Base-by-base conservation (phyloP, 352 stramenopile genomes). In the Globisporangium camurandrum region DNA sequence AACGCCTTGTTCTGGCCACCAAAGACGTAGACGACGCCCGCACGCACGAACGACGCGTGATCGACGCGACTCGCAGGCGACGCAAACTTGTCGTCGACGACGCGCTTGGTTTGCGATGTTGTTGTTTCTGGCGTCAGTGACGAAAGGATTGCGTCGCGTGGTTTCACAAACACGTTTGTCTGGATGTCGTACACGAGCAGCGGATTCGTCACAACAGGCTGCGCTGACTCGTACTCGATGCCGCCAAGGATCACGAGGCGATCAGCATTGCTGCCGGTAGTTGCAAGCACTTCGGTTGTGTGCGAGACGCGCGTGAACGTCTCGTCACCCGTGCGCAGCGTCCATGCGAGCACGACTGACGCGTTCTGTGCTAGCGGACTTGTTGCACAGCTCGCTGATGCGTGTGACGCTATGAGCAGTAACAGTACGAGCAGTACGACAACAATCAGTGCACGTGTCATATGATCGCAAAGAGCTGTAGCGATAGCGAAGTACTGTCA, bases 151-250 rank as follows among this genome's bases (percentile, higher is more conserved):
- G 68, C 54, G 59, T 88, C 75, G 30, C 62, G 45, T 0, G 73
- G 69, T 4, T 63, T 59, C 6, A 53, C 34, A 51, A 84, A 88
- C 1, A 30, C 22, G 53, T 83, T 76, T 3, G 61, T 51, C 7
- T 50, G 31, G 22, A 76, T 51, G 30, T 69, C 50, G 56, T 71
- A 88, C 24, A 86, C 67, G n/a, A 86, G 56, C 23, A 78, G 66
- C 31, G 74, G 69, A 33, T 61, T 76, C 46, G 59, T 51, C 10
- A 86, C 72, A 2, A 80, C 69, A 4, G 76, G 76, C 57, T 88
- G 76, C 22, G 74, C 68, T 0, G 74, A 86, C 52, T 86, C 76
- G 61, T 81, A 86, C 50, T 71, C 74, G 38, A 86, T 83, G 30
- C 74, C 76, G 8, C 76, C 76, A 24, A 86, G 63, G n/a, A 83